Conservation (phyloP, 1,284 basidiomycete species). For the Cryptococcus sp. region DNA sequence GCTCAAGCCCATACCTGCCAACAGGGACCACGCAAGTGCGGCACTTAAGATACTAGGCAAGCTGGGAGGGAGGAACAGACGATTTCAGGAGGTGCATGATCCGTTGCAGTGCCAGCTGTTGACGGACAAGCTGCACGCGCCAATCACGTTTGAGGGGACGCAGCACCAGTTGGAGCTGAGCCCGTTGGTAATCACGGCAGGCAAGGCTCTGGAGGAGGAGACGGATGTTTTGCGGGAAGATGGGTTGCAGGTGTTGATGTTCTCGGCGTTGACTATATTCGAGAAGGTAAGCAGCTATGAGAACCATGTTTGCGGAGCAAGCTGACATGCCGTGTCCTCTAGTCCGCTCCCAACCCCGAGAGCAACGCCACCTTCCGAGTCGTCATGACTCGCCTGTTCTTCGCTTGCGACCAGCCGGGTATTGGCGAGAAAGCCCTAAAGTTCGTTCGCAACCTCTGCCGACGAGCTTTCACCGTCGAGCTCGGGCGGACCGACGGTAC, state of each 20-base stretch:
- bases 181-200: slow-evolving; percentile 69
- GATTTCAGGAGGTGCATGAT: slow-evolving; percentile 78
- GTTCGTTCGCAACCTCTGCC: slow-evolving; percentile 38
- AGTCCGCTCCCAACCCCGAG: slow-evolving; percentile 34
- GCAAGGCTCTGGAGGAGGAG: slow-evolving; percentile 62
- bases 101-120: slow-evolving; percentile 67
- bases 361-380: slow-evolving; percentile 35
- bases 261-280: slow-evolving; percentile 67
- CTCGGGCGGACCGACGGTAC: slow-evolving; percentile 29
- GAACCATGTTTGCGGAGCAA: background rate
- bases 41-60: slow-evolving; percentile 97
- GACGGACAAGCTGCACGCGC: slow-evolving; percentile 65
- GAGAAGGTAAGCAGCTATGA: slow-evolving; percentile 60
- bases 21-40: slow-evolving; percentile 88
- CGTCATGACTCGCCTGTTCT: slow-evolving; percentile 39
- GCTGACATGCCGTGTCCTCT: slow-evolving; percentile 6
- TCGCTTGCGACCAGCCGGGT: slow-evolving; percentile 29
- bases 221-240: slow-evolving; percentile 64
- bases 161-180: slow-evolving; percentile 67
- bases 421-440: slow-evolving; percentile 30
- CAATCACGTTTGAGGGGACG: slow-evolving; percentile 70
- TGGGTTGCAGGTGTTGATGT: slow-evolving; percentile 76
- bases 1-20: slow-evolving; percentile 84
- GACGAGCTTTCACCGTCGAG: slow-evolving; percentile 40
- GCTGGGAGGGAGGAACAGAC: slow-evolving; percentile 89